These are phyloP conservation scores for Lotus japonicus DNA, from an alignment of 306 rosid species.

Conservation along the genomic window DNA sequence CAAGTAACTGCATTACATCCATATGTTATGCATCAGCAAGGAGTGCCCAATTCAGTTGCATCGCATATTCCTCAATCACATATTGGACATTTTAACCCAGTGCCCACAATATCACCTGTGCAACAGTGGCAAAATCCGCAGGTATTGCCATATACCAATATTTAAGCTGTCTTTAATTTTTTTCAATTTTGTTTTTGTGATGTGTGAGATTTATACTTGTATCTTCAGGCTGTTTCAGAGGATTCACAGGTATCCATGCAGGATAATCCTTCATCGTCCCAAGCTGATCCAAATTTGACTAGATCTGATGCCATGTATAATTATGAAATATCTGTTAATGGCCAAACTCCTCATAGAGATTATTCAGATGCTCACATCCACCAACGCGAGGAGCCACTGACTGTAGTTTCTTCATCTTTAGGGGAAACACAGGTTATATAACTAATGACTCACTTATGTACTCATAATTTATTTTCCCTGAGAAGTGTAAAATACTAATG, in stretches of 20 bases:
- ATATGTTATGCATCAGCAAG: conserved; percentile 87
- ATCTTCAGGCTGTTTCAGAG: conserved; percentile 53
- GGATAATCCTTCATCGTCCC: conserved; percentile 53
- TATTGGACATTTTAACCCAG: conserved; percentile 71
- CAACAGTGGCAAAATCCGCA: conserved; percentile 91
- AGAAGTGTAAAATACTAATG: background rate
- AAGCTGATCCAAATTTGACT: conserved; percentile 52
- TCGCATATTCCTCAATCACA: conserved; percentile 75
- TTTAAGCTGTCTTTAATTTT: background rate
- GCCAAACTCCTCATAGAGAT: conserved; percentile 56
- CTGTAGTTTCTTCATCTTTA: conserved; percentile 48
- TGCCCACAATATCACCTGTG: conserved; percentile 61
- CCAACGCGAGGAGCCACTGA: conserved; percentile 47
- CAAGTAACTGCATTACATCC: conserved; percentile 84
- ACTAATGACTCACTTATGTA: background rate
- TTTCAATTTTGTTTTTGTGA: background rate
- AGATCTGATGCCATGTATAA: conserved; percentile 52
- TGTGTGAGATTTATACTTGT: conserved; percentile 16
- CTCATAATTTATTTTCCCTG: background rate
- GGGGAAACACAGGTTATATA: conserved; percentile 60
- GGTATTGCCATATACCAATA: conserved; percentile 36
- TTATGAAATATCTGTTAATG: conserved; percentile 70
- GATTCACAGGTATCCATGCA: conserved; percentile 49
- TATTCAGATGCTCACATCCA: conserved; percentile 48
- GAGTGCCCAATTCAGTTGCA: conserved; percentile 63